These are phyloP conservation scores for Parmelia sp. DNA, from an alignment of 495 filamentous ascomycete genomes.

Conservation along the genomic window DNA sequence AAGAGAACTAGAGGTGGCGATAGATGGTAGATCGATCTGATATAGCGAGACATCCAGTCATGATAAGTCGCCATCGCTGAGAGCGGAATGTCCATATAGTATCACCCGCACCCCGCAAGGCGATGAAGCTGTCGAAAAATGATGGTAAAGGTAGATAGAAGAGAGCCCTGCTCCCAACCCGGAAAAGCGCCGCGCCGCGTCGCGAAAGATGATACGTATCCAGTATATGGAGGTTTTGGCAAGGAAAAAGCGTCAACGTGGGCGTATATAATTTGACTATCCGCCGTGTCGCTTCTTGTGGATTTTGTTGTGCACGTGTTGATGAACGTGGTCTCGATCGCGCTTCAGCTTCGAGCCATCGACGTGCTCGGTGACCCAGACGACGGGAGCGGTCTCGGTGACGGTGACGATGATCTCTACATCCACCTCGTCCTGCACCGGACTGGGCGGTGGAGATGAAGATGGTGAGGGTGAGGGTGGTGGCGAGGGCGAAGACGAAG, in stretches of 20 bases:
- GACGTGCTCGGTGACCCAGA: slow-evolving; percentile 15
- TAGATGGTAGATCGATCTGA: slow-evolving; percentile 10
- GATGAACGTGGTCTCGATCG: slow-evolving; percentile 21
- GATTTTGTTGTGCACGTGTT: slow-evolving; percentile 25
- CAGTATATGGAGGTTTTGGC: not conserved
- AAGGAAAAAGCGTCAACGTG: slow-evolving; percentile 2
- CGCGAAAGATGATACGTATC: not conserved
- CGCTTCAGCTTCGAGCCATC: slow-evolving; percentile 10
- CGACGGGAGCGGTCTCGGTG: slow-evolving; percentile 10
- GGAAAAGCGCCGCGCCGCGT: slow-evolving; percentile 13
- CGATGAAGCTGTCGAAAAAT: not conserved
- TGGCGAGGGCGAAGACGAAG: not conserved
- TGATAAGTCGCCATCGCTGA: slow-evolving; percentile 4
- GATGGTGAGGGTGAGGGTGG: not conserved
- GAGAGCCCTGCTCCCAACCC: slow-evolving; percentile 15
- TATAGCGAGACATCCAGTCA: slow-evolving; percentile 16
- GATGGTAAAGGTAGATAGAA: slow-evolving; percentile 1
- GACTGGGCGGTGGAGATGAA: slow-evolving; percentile 1
- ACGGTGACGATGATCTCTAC: slow-evolving; percentile 14
- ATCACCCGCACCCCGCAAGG: slow-evolving; percentile 10
- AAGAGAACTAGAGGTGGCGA: slow-evolving; percentile 12
- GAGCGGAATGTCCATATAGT: not conserved
- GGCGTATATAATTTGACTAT: not conserved
- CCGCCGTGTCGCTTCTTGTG: slow-evolving; percentile 23
- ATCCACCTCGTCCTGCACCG: not conserved